Evolutionary conservation across 2,329 filamentous ascomycete species (phyloP).

Genomic region (Teratosphaeria destructans): DNA sequence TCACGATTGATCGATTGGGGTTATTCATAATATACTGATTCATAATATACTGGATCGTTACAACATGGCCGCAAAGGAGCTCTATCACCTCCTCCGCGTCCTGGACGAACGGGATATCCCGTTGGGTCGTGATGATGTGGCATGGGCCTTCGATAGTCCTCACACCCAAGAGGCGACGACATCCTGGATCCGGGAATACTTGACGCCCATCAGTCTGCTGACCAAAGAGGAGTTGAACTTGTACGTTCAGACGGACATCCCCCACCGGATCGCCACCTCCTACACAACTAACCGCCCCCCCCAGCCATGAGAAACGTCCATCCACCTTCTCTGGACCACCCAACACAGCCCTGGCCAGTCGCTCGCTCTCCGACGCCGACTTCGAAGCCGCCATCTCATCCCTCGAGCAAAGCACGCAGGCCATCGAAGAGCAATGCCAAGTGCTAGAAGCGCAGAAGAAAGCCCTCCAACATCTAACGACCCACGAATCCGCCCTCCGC

Average conservation of each 20-base stretch:
- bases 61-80: background rate
- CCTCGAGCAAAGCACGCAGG: slow-evolving; percentile 53
- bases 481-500: slow-evolving; percentile 19
- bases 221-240: slow-evolving; percentile 40
- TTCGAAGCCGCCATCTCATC: slow-evolving; percentile 52
- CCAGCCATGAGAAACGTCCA: background rate
- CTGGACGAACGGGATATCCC: slow-evolving; percentile 35
- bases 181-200: slow-evolving; percentile 38
- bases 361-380: slow-evolving; percentile 49
- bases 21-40: too few species aligned
- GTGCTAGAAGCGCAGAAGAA: slow-evolving; percentile 51
- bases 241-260: slow-evolving; percentile 22
- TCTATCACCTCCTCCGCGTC: slow-evolving; percentile 34
- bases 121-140: slow-evolving; percentile 36
- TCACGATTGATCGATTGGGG: too few species aligned
- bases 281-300: background rate
- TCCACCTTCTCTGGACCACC: background rate
- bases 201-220: slow-evolving; percentile 36
- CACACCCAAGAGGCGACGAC: slow-evolving; percentile 31
- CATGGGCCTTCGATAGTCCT: slow-evolving; percentile 36
- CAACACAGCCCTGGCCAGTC: slow-evolving; percentile 10
- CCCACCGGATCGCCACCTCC: background rate
- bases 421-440: slow-evolving; percentile 54
- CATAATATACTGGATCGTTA: background rate
- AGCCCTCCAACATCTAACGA: slow-evolving; percentile 46